Conservation (phyloP, 306 rosid genomes). For the Prunus persica region DNA sequence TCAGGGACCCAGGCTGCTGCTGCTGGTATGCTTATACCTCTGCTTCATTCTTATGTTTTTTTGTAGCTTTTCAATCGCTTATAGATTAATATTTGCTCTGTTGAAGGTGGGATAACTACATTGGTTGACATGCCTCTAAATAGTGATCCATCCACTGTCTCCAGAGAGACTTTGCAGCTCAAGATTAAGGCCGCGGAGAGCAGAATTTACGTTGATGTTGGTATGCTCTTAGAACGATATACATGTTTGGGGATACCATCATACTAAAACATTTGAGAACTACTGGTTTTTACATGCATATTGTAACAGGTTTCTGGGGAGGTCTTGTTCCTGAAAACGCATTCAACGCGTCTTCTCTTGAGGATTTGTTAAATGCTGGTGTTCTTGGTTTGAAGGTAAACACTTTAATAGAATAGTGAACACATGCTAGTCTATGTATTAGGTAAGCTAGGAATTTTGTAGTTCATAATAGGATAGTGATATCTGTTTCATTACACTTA, state of each 20-base stretch:
- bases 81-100: slow-evolving; percentile 11
- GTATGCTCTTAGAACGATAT: slow-evolving; percentile 43
- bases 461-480: background rate
- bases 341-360: slow-evolving; percentile 66
- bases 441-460: too few relatives aligned
- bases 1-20: slow-evolving; percentile 95
- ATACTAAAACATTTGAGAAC: background rate
- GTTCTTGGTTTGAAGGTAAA: slow-evolving; percentile 91
- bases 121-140: slow-evolving; percentile 98
- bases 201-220: slow-evolving; percentile 79
- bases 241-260: background rate
- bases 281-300: slow-evolving; percentile 14
- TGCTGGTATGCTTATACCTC: slow-evolving; percentile 57
- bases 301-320: slow-evolving; percentile 90
- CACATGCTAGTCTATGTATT: background rate
- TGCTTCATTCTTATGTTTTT: background rate
- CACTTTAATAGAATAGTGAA: slow-evolving; percentile 1
- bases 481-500: background rate
- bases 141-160: slow-evolving; percentile 75
- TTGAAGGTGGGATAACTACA: slow-evolving; percentile 84
- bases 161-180: slow-evolving; percentile 71
- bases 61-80: background rate
- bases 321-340: slow-evolving; percentile 96
- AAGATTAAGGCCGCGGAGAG: slow-evolving; percentile 75
- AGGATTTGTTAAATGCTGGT: slow-evolving; percentile 76